Evolutionary conservation across 208 protist genomes (phyloP).

Genomic region (Acanthamoeba sp.): DNA sequence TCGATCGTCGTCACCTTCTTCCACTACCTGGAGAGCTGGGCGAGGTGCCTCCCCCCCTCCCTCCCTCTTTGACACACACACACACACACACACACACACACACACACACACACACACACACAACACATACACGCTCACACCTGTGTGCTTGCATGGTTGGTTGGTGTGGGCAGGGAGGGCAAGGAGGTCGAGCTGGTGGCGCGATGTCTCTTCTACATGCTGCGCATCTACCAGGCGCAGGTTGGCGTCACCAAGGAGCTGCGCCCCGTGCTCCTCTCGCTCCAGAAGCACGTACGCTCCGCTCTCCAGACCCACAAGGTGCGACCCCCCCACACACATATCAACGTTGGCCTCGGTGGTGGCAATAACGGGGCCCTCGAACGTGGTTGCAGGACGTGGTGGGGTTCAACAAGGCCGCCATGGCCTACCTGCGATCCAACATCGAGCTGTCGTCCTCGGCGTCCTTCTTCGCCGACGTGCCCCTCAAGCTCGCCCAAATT

Average conservation of each 20-base stretch:
- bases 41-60: conserved; percentile 30
- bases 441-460: conserved; percentile 72
- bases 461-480: conserved; percentile 17
- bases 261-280: conserved; percentile 27
- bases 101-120: too few relatives aligned
- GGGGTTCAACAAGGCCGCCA: conserved; percentile 86
- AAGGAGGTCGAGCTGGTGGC: conserved; percentile 4
- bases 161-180: background rate
- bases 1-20: conserved; percentile 72
- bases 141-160: background rate
- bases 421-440: conserved; percentile 78
- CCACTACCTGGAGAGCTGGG: conserved; percentile 78
- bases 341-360: too few relatives aligned
- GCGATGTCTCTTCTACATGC: background rate
- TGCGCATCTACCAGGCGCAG: conserved; percentile 76
- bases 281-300: conserved; percentile 15
- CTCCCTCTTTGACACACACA: too few relatives aligned
- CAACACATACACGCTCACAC: too few relatives aligned
- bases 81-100: conserved; percentile 79
- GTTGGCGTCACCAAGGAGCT: conserved; percentile 58
- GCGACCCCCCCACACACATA: background rate
- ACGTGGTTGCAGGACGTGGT: conserved; percentile 53
- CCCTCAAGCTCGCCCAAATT: conserved; percentile 24
- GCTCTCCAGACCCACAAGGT: conserved; percentile 27
- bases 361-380: too few relatives aligned